Evolutionary conservation across 805 yeast species (phyloP).

Genomic region (Isabelozyma pseudorhagii): DNA sequence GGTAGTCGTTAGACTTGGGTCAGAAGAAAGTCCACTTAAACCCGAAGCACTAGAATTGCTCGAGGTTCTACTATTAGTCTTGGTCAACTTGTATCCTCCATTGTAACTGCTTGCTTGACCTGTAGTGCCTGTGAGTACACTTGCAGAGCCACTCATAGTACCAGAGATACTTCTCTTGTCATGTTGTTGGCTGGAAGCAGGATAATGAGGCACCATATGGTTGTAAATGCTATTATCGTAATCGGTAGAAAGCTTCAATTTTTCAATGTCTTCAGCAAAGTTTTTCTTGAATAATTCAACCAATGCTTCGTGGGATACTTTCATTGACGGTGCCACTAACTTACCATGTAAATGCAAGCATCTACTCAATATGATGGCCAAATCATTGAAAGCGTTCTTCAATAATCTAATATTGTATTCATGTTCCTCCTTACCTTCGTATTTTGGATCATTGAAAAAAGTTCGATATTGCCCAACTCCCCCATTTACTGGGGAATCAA

Average conservation of each 20-base stretch:
- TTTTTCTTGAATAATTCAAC: slow-evolving; percentile 62
- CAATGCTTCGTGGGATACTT: slow-evolving; percentile 64
- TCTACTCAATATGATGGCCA: slow-evolving; percentile 60
- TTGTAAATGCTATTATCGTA: slow-evolving; percentile 25
- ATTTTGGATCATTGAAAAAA: slow-evolving; percentile 49
- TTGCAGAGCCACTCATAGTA: slow-evolving; percentile 2
- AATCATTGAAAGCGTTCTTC: slow-evolving; percentile 59
- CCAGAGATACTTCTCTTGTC: slow-evolving; percentile 8
- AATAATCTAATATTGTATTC: slow-evolving; percentile 31
- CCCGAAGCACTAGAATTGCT: slow-evolving; percentile 7
- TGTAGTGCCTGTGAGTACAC: background rate
- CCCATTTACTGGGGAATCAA: slow-evolving; percentile 90
- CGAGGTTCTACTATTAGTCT: slow-evolving; percentile 17
- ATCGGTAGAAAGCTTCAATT: slow-evolving; percentile 34
- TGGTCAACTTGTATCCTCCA: slow-evolving; percentile 18
- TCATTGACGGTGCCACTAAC: slow-evolving; percentile 54
- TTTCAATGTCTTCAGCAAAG: slow-evolving; percentile 61
- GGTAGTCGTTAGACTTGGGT: background rate
- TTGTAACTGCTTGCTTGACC: slow-evolving; percentile 2
- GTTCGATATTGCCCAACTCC: slow-evolving; percentile 82
- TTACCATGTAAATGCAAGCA: slow-evolving; percentile 69
- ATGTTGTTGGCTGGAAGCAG: slow-evolving; percentile 8
- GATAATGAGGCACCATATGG: slow-evolving; percentile 14
- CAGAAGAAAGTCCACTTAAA: slow-evolving; percentile 3
- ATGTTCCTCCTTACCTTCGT: slow-evolving; percentile 30